phyloP scores from a whole-genome alignment of 2,329 filamentous ascomycete species.

The Arthrobotrys entomopaga region DNA sequence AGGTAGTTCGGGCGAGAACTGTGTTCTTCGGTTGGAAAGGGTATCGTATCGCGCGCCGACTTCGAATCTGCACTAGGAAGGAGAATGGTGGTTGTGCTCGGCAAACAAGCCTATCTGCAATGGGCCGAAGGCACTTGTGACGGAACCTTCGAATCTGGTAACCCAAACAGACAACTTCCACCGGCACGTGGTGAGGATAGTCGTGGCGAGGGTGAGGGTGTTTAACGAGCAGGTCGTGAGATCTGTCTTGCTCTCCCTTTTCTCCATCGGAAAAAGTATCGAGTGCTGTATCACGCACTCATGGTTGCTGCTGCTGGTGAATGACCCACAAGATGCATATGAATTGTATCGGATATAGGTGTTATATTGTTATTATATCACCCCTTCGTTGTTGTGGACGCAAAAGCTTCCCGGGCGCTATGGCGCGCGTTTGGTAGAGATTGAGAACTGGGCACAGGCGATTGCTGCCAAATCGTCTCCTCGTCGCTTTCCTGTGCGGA shows the following conservation, averaged over 20 bases:
- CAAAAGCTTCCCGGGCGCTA: constrained; percentile 21
- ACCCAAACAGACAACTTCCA: constrained; percentile 42
- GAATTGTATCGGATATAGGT: constrained; percentile 10
- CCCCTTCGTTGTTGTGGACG: constrained; percentile 9
- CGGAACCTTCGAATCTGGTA: constrained; percentile 50
- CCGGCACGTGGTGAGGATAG: constrained; percentile 35
- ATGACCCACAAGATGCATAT: neutral
- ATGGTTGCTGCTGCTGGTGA: constrained; percentile 7
- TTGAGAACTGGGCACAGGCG: constrained; percentile 12
- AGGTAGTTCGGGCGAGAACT: constrained; percentile 8
- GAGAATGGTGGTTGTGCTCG: constrained; percentile 53
- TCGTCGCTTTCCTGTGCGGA: constrained; percentile 30
- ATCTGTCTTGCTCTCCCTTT: constrained; percentile 46
- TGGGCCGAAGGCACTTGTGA: constrained; percentile 40
- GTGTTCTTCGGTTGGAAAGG: neutral
- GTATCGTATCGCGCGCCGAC: constrained; percentile 44
- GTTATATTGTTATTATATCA: constrained; percentile 2
- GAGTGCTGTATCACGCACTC: constrained; percentile 32
- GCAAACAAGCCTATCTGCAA: constrained; percentile 48
- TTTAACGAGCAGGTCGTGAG: constrained; percentile 52
- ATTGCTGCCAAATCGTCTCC: constrained; percentile 12
- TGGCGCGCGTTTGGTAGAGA: constrained; percentile 43
- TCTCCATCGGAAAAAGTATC: constrained; percentile 49
- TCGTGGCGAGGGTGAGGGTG: constrained; percentile 27
- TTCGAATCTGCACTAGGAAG: constrained; percentile 50